A percentile compares a stretch with the other conserved stretches of the same genome.
Conservation (phyloP, 2,329 filamentous ascomycete species). For the Aspergillus pseudoterreus region DNA sequence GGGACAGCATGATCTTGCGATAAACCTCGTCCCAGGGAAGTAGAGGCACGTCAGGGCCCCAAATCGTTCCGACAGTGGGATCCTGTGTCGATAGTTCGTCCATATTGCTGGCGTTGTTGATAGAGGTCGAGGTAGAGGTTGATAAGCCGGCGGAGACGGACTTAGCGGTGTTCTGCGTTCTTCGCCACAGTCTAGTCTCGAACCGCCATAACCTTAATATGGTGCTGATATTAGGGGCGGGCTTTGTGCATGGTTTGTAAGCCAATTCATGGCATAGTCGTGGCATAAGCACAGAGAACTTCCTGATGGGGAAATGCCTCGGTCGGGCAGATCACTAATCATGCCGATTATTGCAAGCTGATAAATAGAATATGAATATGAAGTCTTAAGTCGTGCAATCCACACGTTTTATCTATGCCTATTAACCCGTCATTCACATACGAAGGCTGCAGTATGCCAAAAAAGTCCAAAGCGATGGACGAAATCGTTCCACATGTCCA, state of each 20-base stretch:
- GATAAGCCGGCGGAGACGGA: background rate
- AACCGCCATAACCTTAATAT: background rate
- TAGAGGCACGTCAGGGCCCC: constrained; percentile 4
- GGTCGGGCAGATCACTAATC: constrained; percentile 4
- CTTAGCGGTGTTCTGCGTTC: background rate
- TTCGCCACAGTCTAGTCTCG: background rate
- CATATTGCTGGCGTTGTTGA: background rate
- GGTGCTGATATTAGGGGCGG: background rate
- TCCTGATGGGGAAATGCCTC: background rate
- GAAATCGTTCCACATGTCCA: background rate
- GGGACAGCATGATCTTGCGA: constrained; percentile 3
- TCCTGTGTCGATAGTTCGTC: background rate
- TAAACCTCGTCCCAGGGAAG: constrained; percentile 11
- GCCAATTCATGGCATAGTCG: background rate
- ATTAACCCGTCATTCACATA: background rate
- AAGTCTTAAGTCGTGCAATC: background rate
- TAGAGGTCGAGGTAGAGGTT: background rate
- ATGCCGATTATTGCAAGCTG: background rate
- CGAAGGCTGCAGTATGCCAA: background rate
- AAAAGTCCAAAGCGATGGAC: background rate
- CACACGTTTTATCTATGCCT: background rate
- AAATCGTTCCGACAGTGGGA: background rate
- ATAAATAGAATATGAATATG: background rate
- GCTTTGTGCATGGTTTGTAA: background rate
- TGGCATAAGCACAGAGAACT: background rate